Evolutionary conservation across 495 filamentous ascomycete genomes (phyloP).

Genomic region (Evernia prunastri): DNA sequence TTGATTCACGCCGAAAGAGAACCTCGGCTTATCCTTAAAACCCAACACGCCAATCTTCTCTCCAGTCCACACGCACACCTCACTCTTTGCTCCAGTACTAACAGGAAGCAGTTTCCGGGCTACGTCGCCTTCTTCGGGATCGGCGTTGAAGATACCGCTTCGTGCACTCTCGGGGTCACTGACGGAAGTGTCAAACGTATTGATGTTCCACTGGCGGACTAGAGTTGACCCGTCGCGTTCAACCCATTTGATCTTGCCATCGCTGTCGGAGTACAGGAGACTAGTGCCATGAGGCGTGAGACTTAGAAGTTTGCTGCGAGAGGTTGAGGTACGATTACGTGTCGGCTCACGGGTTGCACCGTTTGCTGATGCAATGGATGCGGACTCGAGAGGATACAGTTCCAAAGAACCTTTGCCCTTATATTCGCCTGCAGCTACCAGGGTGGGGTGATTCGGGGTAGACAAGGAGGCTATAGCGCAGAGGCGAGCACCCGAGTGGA

Average conservation of each 20-base stretch:
- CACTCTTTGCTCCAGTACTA: constrained; percentile 45
- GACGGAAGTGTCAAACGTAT: constrained; percentile 19
- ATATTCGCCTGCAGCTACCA: constrained; percentile 90
- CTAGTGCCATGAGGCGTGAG: constrained; percentile 79
- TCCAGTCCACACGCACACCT: constrained; percentile 74
- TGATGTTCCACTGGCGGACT: constrained; percentile 69
- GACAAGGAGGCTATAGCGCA: constrained; percentile 71
- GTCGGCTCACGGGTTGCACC: constrained; percentile 26
- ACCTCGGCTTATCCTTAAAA: constrained; percentile 43
- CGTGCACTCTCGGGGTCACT: not conserved
- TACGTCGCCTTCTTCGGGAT: constrained; percentile 51
- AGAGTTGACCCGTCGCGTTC: constrained; percentile 81
- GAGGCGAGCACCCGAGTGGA: constrained; percentile 77
- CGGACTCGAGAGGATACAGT: constrained; percentile 54
- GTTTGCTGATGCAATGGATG: constrained; percentile 10
- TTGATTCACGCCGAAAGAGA: constrained; percentile 41
- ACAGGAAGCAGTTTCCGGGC: constrained; percentile 64
- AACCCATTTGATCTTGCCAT: constrained; percentile 84
- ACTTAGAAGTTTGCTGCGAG: constrained; percentile 72
- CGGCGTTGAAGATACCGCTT: constrained; percentile 25
- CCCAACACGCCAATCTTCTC: constrained; percentile 68
- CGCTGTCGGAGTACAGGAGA: constrained; percentile 76
- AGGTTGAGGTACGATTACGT: constrained; percentile 79
- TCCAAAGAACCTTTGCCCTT: constrained; percentile 88
- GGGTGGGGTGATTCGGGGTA: constrained; percentile 47